A percentile compares a stretch with the other conserved stretches of the same genome.
Evolutionary conservation across 1,139 yeast genomes (phyloP).

Genomic region (Pichia sp.): DNA sequence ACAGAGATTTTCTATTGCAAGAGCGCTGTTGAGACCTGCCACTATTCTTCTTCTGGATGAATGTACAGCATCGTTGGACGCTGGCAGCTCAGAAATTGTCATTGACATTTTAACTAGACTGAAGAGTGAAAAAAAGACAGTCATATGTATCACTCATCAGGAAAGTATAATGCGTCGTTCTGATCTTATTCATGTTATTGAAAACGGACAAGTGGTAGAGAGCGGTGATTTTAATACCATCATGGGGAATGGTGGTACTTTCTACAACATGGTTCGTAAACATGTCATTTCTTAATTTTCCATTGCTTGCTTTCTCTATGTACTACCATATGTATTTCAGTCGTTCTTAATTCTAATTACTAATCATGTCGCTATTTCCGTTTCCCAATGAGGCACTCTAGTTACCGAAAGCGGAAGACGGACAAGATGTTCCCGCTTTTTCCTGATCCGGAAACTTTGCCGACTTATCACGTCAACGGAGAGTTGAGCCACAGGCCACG

Average conservation of each 20-base stretch:
- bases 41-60: conserved; percentile 65
- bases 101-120: conserved; percentile 35
- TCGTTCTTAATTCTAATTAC: too few species aligned
- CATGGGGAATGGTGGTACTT: conserved; percentile 22
- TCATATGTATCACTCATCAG: conserved; percentile 55
- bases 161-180: conserved; percentile 47
- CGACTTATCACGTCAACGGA: too few species aligned
- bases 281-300: not conserved
- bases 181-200: conserved; percentile 36
- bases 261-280: conserved; percentile 18
- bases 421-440: too few species aligned
- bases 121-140: conserved; percentile 27
- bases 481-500: too few species aligned
- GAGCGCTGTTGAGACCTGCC: conserved; percentile 63
- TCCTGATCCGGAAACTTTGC: too few species aligned
- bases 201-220: conserved; percentile 39
- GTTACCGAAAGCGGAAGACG: too few species aligned
- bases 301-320: too few species aligned
- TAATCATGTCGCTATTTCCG: too few species aligned
- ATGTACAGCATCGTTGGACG: conserved; percentile 73
- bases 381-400: too few species aligned
- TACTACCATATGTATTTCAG: too few species aligned
- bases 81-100: conserved; percentile 40
- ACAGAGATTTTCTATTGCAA: conserved; percentile 67
- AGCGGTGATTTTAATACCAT: conserved; percentile 35